Evolutionary conservation across 176 grass and related monocot genomes (phyloP), one percentile per base, ranked within the genome.

Genomic region (Musa beccarii): DNA sequence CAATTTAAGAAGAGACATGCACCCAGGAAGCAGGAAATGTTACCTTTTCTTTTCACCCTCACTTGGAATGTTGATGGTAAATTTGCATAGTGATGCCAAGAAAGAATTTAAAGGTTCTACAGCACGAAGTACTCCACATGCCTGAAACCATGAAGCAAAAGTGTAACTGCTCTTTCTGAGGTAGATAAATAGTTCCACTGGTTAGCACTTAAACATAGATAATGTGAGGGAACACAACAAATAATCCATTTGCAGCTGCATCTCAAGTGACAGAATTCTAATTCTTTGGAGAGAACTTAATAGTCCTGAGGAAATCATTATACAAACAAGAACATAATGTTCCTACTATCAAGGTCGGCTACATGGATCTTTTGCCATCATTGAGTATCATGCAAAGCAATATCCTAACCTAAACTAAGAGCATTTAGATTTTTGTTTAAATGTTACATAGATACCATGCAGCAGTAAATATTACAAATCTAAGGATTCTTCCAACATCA

Each of bases 71-170:
- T 86, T 98, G 75, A 93, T 98, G 80, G 94, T 93, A 85, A 98
- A 98, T 82, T 98, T 98, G 86, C 94, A 98, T 61, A 98, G 84
- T 23, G 94, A 98, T 87, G 94, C 94, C 75, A 98, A 83, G 83
- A 98, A 98, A 77, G 94, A 93, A 84, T 98, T 98, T 64, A 98
- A 86, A 54, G 94, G 90, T 71, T 98, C 94, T 82, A 93, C 80
- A 81, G 94, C 88, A 73, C 64, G 88, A 56, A 98, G 91, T 85
- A 98, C 88, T 80, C 94, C 94, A 84, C 94, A 98, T 70, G 94
- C 94, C 94, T 98, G 82, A 85, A 98, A 92, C 23, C 22, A 74
- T 53, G 24, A 74, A 55, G 51, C 25, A 11, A 29, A 74, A 24
- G 14, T 14, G 22, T 55, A 10, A 59, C 15, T 55, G 11, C 71